Conservation (phyloP, 2,329 filamentous ascomycete genomes). For the Neonectria hederae region DNA sequence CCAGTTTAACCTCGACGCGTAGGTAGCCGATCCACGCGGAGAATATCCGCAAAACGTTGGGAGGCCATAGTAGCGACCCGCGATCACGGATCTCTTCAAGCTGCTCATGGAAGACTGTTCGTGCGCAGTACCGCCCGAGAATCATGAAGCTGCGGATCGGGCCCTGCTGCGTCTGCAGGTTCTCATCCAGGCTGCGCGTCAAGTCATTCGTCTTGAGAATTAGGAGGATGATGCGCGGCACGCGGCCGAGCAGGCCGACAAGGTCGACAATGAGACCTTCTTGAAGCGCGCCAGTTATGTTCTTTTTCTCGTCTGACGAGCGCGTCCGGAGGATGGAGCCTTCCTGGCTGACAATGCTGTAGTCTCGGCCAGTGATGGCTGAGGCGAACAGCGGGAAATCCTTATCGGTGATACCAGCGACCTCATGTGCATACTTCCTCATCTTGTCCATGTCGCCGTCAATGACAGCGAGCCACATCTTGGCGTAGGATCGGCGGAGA, state of each 20-base stretch:
- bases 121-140: constrained; percentile 72
- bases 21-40: constrained; percentile 67
- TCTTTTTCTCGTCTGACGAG: constrained; percentile 81
- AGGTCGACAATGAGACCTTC: constrained; percentile 90
- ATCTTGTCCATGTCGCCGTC: constrained; percentile 87
- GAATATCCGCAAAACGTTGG: constrained; percentile 63
- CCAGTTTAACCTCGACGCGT: constrained; percentile 70
- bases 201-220: constrained; percentile 99
- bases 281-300: constrained; percentile 84
- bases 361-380: constrained; percentile 95
- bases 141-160: constrained; percentile 74
- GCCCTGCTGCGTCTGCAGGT: constrained; percentile 76
- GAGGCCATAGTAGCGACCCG: constrained; percentile 67
- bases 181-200: constrained; percentile 92
- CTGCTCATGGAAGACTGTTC: constrained; percentile 72
- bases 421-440: constrained; percentile 87
- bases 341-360: constrained; percentile 73
- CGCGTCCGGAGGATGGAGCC: constrained; percentile 67
- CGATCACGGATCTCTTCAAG: constrained; percentile 63
- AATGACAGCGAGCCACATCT: constrained; percentile 96
- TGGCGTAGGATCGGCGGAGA: constrained; percentile 87
- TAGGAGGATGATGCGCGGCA: constrained; percentile 90
- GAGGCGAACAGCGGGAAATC: constrained; percentile 96
- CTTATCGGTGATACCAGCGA: constrained; percentile 87
- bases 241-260: constrained; percentile 85